phyloP scores from a whole-genome alignment of 2,329 filamentous ascomycete genomes.

The Cercospora brassicicola region DNA sequence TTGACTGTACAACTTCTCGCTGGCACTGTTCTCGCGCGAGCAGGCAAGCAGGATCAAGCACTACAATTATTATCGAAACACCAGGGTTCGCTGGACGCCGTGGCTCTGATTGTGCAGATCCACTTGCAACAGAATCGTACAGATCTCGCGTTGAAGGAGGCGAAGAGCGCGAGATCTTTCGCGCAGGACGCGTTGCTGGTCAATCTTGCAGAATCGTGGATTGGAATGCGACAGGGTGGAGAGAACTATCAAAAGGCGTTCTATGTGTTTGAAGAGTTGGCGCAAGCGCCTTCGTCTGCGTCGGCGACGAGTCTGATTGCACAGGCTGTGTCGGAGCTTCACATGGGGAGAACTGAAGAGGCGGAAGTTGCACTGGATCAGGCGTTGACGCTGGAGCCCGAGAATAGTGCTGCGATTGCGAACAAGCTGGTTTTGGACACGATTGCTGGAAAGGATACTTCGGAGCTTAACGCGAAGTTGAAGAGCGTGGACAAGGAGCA shows the following conservation, averaged over 20 bases:
- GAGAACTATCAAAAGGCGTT: conserved; percentile 96
- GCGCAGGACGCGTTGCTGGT: conserved; percentile 92
- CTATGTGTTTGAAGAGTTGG: conserved; percentile 96
- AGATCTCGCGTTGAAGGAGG: conserved; percentile 88
- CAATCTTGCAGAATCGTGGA: conserved; percentile 94
- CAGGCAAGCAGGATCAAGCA: conserved; percentile 82
- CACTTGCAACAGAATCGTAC: conserved; percentile 87
- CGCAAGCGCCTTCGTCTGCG: conserved; percentile 78
- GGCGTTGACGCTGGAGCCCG: conserved; percentile 71
- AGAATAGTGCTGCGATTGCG: conserved; percentile 72
- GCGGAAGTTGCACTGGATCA: conserved; percentile 82
- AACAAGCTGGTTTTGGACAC: conserved; percentile 79
- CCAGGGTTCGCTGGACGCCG: conserved; percentile 74
- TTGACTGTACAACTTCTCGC: conserved; percentile 75
- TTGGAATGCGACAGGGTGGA: conserved; percentile 85
- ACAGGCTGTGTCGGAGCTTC: conserved; percentile 87
- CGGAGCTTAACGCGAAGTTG: conserved; percentile 56
- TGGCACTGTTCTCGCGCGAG: conserved; percentile 77
- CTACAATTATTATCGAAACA: conserved; percentile 76
- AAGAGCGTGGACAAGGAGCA: conserved; percentile 66
- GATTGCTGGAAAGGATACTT: conserved; percentile 69
- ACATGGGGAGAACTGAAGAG: conserved; percentile 84
- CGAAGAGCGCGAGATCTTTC: conserved; percentile 81
- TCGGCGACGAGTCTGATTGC: conserved; percentile 75
- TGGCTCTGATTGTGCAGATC: conserved; percentile 87